Evolutionary conservation across 2,329 filamentous ascomycete genomes (phyloP).

Genomic region (Pseudopyrenochaeta lycopersici): DNA sequence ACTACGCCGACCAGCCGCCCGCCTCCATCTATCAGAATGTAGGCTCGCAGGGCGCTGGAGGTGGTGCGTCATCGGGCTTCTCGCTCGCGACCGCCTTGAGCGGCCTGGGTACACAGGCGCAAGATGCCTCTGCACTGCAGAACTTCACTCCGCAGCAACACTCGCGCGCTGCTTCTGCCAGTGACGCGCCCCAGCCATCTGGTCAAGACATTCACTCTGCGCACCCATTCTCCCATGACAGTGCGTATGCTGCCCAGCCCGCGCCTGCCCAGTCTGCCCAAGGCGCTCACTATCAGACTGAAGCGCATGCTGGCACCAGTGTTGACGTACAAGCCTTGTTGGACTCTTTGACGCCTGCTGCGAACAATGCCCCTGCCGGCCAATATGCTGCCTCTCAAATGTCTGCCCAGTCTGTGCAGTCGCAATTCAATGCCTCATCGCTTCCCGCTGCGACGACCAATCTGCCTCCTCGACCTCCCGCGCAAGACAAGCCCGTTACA

Average conservation of each 20-base stretch:
- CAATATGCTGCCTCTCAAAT: constrained; percentile 47
- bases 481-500: constrained; percentile 59
- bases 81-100: constrained; percentile 35
- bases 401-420: constrained; percentile 38
- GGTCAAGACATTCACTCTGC: constrained; percentile 40
- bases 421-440: constrained; percentile 46
- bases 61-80: constrained; percentile 31
- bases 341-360: constrained; percentile 52
- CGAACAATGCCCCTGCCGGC: constrained; percentile 37
- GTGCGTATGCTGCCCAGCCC: constrained; percentile 43
- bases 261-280: constrained; percentile 39
- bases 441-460: constrained; percentile 50
- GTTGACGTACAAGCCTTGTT: constrained; percentile 59
- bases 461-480: constrained; percentile 59
- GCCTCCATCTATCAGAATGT: constrained; percentile 30
- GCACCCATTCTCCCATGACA: constrained; percentile 46
- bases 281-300: constrained; percentile 38
- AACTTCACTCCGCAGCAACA: constrained; percentile 45
- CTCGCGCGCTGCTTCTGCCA: constrained; percentile 40
- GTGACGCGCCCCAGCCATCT: constrained; percentile 45
- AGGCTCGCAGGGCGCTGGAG: constrained; percentile 33
- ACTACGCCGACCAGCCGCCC: constrained; percentile 39
- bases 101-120: constrained; percentile 39
- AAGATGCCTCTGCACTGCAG: constrained; percentile 51
- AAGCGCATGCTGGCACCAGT: constrained; percentile 39